Percentiles rank a stretch among this genome's conserved stretches.
These are phyloP conservation scores for Aspergillus nanangensis DNA, from an alignment of 495 filamentous ascomycete species.

Conservation along the genomic window DNA sequence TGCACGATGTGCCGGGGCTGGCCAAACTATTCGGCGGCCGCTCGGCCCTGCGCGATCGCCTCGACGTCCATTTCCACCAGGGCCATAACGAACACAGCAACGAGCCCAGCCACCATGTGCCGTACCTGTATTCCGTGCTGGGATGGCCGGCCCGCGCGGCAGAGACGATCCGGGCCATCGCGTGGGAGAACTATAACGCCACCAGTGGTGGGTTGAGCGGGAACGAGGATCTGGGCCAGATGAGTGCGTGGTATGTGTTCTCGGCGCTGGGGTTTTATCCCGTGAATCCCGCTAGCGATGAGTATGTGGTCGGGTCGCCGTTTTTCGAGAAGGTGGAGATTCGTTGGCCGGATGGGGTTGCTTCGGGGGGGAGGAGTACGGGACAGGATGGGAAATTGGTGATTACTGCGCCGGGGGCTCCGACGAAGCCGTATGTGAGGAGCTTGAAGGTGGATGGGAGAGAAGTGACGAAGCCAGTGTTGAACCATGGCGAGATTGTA, in stretches of 20 bases:
- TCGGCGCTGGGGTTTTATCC: conserved; percentile 25
- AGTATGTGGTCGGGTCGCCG: conserved; percentile 21
- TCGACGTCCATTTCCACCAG: conserved; percentile 22
- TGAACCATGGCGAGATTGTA: conserved; percentile 17
- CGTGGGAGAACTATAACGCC: conserved; percentile 24
- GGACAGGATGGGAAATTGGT: conserved; percentile 11
- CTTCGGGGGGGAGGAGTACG: conserved; percentile 11
- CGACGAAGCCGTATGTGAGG: conserved; percentile 17
- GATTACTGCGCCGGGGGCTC: conserved; percentile 17
- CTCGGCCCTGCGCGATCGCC: conserved; percentile 13
- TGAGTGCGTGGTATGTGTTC: conserved; percentile 27
- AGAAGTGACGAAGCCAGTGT: conserved; percentile 2
- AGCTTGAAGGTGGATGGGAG: conserved; percentile 16
- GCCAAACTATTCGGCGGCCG: conserved; percentile 17
- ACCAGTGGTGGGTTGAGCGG: conserved; percentile 23
- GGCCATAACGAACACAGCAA: conserved; percentile 26
- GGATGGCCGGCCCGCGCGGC: conserved; percentile 18
- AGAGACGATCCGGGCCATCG: conserved; percentile 15
- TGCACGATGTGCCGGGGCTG: conserved; percentile 21
- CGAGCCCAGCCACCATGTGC: conserved; percentile 25
- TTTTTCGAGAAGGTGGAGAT: conserved; percentile 23
- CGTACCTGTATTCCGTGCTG: conserved; percentile 21
- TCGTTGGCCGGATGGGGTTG: conserved; percentile 11
- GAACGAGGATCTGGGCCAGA: conserved; percentile 26
- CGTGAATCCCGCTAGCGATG: conserved; percentile 23